Base-by-base conservation (phyloP, 139 green algal genomes). In the Coelastrella sp. region DNA sequence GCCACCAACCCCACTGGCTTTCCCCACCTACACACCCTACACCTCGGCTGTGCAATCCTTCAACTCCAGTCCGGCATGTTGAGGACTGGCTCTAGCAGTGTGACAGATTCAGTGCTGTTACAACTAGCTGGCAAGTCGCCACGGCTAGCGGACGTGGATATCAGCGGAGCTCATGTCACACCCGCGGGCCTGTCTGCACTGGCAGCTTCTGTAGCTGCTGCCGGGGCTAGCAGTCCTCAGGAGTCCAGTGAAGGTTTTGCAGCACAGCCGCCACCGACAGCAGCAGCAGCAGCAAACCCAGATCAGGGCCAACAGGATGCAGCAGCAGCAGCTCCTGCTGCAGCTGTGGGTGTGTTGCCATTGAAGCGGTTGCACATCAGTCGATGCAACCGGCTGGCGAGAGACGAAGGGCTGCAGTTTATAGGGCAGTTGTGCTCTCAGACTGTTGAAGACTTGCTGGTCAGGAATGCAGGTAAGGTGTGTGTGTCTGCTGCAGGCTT, bases 41-140 rank as follows among this genome's bases (percentile, higher is more conserved):
- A 88, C 54, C 14, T 88, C 0, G 83, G 83, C 47, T 71, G 54
- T 7, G 68, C 68, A n/a, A 80, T 80, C 54, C 68, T 80, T n/a
- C 83, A 88, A 17, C 66, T 88, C 19, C 83, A 66, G 0, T 80
- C 83, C 7, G 83, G 82, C 6, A 16, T 87, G 13, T 14, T 87
- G 3, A 73, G 82, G 6, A 66, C 47, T 5, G 83, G 83, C 83
- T 66, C 13, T 4, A 87, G 82, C 54, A 20, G 78, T 8, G 7
- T 87, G 0, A 78, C 22, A 14, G 82, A 88, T 73, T 14, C 66
- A 3, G 5, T 17, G 5, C 83, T 88, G 83, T 47, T 73, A 3
- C 23, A 71, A 5, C 14, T 88, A 17, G 83, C 83, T 3, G 68
- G 83, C 19, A 88, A 80, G 54, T 88, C 83, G 20, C 47, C 17